Base-by-base conservation (phyloP, 305 asterid genomes). In the Coffea humblotiana region DNA sequence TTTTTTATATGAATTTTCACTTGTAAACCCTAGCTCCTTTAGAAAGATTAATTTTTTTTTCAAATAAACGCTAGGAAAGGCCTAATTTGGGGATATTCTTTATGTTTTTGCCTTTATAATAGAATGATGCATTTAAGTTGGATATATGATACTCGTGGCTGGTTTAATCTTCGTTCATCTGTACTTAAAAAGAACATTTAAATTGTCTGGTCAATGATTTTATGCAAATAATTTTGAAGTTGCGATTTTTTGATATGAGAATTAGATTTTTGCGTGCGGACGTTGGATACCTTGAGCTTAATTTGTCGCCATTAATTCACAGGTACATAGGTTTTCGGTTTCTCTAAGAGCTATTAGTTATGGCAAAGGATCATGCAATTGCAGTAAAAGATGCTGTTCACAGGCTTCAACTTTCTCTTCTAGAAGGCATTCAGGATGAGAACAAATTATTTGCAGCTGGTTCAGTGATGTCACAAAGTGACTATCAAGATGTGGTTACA, bases 401-500 rank as follows among this genome's bases (percentile, higher is more conserved):
- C 81, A 89, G 86, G 91, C 89, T 95, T 83, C 99, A 95, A 72
- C 83, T 89, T 49, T 85, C 58, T 81, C 97, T 95, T 76, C 94
- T 95, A 11, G 98, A 90, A 47, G 98, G 99, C 84, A 91, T 91
- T 73, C 80, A 85, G 65, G 85, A 87, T 60, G 98, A 89, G 81
- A 83, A 80, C 74, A 89, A 84, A 83, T 90, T 93, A 63, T 73
- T 80, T 70, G 92, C 93, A 71, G 94, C 93, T 66, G 97, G 94
- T 77, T 87, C 92, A n/a, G 64, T 95, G 83, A 78, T 95, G 79
- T 93, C 93, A 48, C 83, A 45, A 60, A 76, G 84, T 65, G 97
- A 95, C 83, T 93, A 94, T 85, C 83, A 84, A 58, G 98, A 93
- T 84, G 95, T 91, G 75, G 99, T 95, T 84, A 90, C 91, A 4